phyloP scores from a whole-genome alignment of 495 filamentous ascomycete genomes.

The Neurospora pannonica region DNA sequence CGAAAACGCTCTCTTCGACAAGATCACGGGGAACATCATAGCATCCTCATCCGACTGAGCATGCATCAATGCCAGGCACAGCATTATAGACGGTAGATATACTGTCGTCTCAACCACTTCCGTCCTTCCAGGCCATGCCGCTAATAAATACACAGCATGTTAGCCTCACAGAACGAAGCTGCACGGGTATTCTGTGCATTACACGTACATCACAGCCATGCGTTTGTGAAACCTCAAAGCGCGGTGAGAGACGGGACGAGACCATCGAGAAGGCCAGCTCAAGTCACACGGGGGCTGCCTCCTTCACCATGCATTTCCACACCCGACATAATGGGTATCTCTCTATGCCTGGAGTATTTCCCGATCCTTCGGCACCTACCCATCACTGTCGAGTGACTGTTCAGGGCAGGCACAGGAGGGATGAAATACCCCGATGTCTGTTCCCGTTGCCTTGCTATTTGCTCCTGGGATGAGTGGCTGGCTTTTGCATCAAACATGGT shows the following conservation, averaged over 20 bases:
- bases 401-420: not conserved
- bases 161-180: not conserved
- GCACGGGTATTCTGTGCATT: not conserved
- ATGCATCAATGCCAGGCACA: not conserved
- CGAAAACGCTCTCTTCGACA: not conserved
- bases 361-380: not conserved
- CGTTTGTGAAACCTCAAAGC: conserved; percentile 16
- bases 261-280: not conserved
- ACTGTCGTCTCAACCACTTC: not conserved
- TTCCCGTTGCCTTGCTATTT: not conserved
- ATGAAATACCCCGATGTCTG: not conserved
- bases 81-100: not conserved
- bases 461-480: not conserved
- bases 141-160: not conserved
- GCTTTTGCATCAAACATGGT: not conserved
- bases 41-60: not conserved
- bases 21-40: not conserved
- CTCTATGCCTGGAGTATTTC: not conserved
- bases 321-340: not conserved
- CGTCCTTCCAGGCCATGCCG: not conserved
- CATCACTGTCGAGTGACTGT: not conserved
- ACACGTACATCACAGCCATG: not conserved
- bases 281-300: not conserved
- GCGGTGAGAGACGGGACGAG: conserved; percentile 10
- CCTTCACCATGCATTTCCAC: not conserved